Evolutionary conservation across 148 eudicot genomes (phyloP), one percentile per base, ranked within the genome.

Genomic region (Hydrangea macrophylla): DNA sequence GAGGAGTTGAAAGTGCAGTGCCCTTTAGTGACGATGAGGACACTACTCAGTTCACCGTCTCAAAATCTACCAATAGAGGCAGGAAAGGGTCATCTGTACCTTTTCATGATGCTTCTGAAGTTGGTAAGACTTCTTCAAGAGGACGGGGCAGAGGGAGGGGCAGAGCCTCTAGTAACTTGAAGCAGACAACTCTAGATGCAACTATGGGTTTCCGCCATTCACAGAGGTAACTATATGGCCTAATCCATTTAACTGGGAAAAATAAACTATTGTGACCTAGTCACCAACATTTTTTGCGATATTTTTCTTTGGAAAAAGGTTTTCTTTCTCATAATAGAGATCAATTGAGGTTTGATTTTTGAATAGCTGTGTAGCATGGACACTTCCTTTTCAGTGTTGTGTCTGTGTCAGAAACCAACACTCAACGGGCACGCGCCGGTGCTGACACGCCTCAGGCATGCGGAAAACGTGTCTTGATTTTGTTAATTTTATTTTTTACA

Each of bases 11-110:
- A 71, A 79, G 57, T 74, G 84, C 90, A 33, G 90, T 76, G 70
- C 82, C 99, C 48, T 90, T 94, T 70, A 94, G 99, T 75, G 99
- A 94, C 71, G 91, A 85, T 71, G 98, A 94, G 51, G 99, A 90
- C 42, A 65, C 78, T 24, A 65, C 89, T 68, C 80, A 69, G 48
- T 54, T 84, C 31, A 58, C 83, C 18, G 80, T 73, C 40, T 67
- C 72, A 48, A 90, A 82, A 70, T 11, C 89, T 61, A 55, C 80
- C 23, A 62, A 57, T 75, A 81, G 83, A 76, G 86, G 90, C 48
- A 81, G 71, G 73, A 88, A 85, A 82, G 79, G 75, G 8, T 44
- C 88, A 60, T 70, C 86, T 18, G 44, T 68, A 57, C 72, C 81
- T 50, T 69, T 73, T 7, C 71, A 33, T 66, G 88, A 89, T 74